Base-by-base conservation (phyloP, 805 yeast genomes). In the Blastobotrys parvus region DNA sequence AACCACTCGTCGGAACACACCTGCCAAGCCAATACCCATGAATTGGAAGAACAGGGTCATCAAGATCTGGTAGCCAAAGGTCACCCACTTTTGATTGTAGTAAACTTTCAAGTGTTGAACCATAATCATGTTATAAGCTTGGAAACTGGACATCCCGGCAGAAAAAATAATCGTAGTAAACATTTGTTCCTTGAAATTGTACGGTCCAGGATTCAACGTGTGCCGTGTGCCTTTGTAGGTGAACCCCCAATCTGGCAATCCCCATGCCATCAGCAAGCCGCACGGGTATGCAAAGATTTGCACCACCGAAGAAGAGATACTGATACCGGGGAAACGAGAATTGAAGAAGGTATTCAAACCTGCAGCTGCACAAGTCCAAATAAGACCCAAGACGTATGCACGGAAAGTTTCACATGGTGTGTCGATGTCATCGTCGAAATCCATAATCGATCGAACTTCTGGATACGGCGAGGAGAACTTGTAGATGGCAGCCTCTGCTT, bases 11-110 rank as follows among this genome's bases (percentile, higher is more conserved):
- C 82, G 70, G 69, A 78, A 69, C 17, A 80, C 54, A 40, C 82
- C 80, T 4, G 86, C 85, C 56, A 80, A 71, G 1, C 83, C 80
- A 53, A 78, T 74, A 18, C 87, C 88, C 50, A 80, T 61, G 48
- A 74, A 75, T 54, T 78, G 80, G 2, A 82, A 68, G 2, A 81
- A 69, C 3, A 77, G 48, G 1, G 73, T 62, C 27, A 80, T 63
- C 29, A 77, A 50, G 11, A 78, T 50, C 58, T 77, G 80, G 58
- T 70, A 81, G 1, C 78, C 73, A 2, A 20, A 17, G n/a, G 15
- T 20, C 19, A 40, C 46, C 46, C 46, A 43, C 11, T 22, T 19
- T 23, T 46, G 35, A 36, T 41, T 35, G 36, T 47, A 53, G 34
- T 44, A 47, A 22, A 20, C 30, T 13, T 22, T 32, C 17, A 49